Evolutionary conservation across 495 filamentous ascomycete species (phyloP).

Genomic region (Patellaria atrata): DNA sequence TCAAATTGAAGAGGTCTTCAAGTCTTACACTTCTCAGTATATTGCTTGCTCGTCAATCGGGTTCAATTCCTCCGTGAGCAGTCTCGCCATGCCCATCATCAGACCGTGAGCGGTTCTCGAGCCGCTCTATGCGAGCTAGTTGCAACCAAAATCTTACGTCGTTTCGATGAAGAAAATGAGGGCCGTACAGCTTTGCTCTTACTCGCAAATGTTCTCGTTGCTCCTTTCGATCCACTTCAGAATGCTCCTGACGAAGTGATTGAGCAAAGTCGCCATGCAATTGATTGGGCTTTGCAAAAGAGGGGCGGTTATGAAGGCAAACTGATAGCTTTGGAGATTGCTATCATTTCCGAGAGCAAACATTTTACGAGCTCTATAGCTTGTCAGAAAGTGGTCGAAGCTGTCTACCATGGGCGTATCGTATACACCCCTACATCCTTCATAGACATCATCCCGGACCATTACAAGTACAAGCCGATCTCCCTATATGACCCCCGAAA

Average conservation of each 20-base stretch:
- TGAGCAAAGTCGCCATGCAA: constrained; percentile 32
- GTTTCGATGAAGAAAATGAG: constrained; percentile 51
- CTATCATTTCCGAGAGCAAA: constrained; percentile 55
- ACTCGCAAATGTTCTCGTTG: constrained; percentile 54
- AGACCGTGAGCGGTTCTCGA: constrained; percentile 53
- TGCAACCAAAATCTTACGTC: constrained; percentile 48
- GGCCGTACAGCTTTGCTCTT: constrained; percentile 47
- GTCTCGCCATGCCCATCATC: constrained; percentile 46
- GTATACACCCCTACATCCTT: constrained; percentile 57
- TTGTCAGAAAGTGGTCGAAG: constrained; percentile 56
- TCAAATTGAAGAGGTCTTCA: constrained; percentile 1
- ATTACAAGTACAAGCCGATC: constrained; percentile 58
- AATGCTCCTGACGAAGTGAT: constrained; percentile 44
- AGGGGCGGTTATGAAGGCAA: constrained; percentile 41
- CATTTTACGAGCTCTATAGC: constrained; percentile 49
- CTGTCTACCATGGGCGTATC: constrained; percentile 51
- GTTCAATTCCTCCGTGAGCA: constrained; percentile 55
- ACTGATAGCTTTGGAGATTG: constrained; percentile 53
- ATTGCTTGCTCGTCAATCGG: constrained; percentile 59
- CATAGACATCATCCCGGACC: constrained; percentile 57
- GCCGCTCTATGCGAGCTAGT: constrained; percentile 56
- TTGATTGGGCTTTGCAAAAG: constrained; percentile 32
- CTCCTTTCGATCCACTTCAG: constrained; percentile 59
- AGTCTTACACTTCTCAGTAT: constrained; percentile 29
- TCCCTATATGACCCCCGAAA: constrained; percentile 52